Conservation (phyloP, 75 land plant genomes). For the Cunninghamia lanceolata region DNA sequence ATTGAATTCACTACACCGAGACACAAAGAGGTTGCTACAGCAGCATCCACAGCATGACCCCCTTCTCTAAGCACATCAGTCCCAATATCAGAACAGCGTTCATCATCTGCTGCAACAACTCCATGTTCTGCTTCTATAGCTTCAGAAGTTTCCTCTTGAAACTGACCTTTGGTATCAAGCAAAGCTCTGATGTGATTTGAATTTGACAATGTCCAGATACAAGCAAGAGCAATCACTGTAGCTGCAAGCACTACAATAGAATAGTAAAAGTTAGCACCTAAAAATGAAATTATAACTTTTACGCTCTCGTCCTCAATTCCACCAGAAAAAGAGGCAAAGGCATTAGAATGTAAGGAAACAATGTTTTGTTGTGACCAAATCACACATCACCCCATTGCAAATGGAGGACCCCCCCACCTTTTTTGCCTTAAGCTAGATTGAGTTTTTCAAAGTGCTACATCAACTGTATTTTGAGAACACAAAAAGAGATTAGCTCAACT, state of each 20-base stretch:
- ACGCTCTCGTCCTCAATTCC: not conserved
- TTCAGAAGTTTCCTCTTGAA: not conserved
- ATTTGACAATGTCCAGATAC: not conserved
- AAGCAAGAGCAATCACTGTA: conserved; percentile 8
- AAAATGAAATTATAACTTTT: not conserved
- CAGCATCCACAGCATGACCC: conserved; percentile 92
- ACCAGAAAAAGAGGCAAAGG: too few relatives aligned
- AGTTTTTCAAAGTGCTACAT: too few relatives aligned
- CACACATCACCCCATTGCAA: too few relatives aligned
- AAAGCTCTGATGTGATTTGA: not conserved
- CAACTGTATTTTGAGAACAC: too few relatives aligned
- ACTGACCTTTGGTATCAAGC: not conserved
- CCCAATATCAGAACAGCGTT: conserved; percentile 84
- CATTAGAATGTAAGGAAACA: too few relatives aligned
- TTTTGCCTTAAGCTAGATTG: too few relatives aligned
- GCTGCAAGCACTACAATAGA: not conserved
- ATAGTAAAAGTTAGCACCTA: not conserved
- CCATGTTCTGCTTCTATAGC: conserved; percentile 43
- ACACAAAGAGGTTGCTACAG: conserved; percentile 89
- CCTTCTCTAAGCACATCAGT: conserved; percentile 45
- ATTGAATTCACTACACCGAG: conserved; percentile 78
- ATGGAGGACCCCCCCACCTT: too few relatives aligned
- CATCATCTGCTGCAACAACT: conserved; percentile 92
- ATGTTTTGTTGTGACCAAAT: too few relatives aligned
- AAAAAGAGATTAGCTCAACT: too few relatives aligned